Base-by-base conservation (phyloP, 2,329 filamentous ascomycete species). In the Rugonectria rugulosa region DNA sequence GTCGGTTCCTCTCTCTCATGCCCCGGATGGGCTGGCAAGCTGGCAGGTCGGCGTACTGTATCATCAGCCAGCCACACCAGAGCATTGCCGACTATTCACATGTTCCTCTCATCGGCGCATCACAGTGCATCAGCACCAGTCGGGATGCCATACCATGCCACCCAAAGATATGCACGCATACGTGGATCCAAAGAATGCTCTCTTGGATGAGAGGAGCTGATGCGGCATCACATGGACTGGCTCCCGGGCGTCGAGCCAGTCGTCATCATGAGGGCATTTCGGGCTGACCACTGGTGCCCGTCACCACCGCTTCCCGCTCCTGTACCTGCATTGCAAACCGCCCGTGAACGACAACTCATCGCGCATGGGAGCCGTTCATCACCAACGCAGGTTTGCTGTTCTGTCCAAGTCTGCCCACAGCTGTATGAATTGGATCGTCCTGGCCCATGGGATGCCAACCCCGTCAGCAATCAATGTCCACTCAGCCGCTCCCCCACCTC, bases 141-240 rank as follows among this genome's bases (percentile, higher is more conserved):
- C n/a, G 29, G 12, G 29, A 11, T n/a, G n/a, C 12, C 6, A 8
- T 6, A 5, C 7, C 5, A 32, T 32, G 29, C 29, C 29, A 32
- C 11, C 29, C 29, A 32, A 32, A 14, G 12, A 6, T 31, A 15
- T 44, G 40, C 15, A 17, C 2, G 29, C 10, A 48, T 38, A 54
- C 51, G 51, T 54, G 51, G 51, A 43, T 42, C 43, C 43, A 54
- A 37, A 37, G 23, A 48, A 21, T 34, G 29, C 29, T 7, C 40
- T 31, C 31, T 19, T 21, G 37, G 27, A 21, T 37, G 36, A 17
- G 17, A 40, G n/a, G 24, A 21, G 45, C 43, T 53, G 34, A 32
- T 34, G 45, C 32, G 21, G 34, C 27, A 32, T 19, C 26, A 17
- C 11, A 29, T 34, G 29, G 12, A 7, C 27, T 12, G n/a, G 44